Conservation (phyloP, 768 basidiomycete species). For the Polyporus arcularius region DNA sequence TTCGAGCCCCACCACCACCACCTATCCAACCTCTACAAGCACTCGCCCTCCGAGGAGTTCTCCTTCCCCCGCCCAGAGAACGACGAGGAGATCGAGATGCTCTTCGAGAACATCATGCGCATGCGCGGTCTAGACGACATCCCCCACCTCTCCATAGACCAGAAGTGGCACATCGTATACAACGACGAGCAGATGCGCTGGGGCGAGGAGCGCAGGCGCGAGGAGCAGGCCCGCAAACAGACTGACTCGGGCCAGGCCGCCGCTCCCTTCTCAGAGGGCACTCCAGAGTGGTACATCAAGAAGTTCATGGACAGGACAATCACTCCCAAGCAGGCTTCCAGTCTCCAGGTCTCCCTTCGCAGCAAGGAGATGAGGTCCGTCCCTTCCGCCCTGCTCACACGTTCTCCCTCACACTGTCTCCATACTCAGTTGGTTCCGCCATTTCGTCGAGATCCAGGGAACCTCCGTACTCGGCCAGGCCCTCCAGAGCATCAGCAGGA, state of each 20-base stretch:
- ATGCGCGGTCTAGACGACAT: conserved; percentile 67
- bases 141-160: conserved; percentile 65
- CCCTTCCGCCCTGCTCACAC: neutral
- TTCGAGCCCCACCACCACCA: conserved; percentile 58
- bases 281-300: conserved; percentile 92
- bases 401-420: neutral
- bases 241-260: conserved; percentile 58
- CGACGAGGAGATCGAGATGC: conserved; percentile 73
- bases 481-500: conserved; percentile 74
- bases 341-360: conserved; percentile 74
- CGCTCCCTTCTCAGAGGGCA: conserved; percentile 57
- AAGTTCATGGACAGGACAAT: conserved; percentile 88
- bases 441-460: conserved; percentile 77
- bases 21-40: conserved; percentile 43
- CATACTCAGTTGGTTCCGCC: conserved; percentile 69
- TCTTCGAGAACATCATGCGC: conserved; percentile 78
- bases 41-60: conserved; percentile 56
- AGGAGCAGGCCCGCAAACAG: conserved; percentile 62
- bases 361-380: conserved; percentile 78
- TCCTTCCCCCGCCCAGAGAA: conserved; percentile 74
- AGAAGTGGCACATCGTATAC: conserved; percentile 92
- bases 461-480: conserved; percentile 82
- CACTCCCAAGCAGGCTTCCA: conserved; percentile 75
- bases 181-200: conserved; percentile 80
- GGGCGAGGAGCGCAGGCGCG: conserved; percentile 68